Base-by-base conservation (phyloP, 2,329 filamentous ascomycete genomes). In the Pestalotiopsis fici region DNA sequence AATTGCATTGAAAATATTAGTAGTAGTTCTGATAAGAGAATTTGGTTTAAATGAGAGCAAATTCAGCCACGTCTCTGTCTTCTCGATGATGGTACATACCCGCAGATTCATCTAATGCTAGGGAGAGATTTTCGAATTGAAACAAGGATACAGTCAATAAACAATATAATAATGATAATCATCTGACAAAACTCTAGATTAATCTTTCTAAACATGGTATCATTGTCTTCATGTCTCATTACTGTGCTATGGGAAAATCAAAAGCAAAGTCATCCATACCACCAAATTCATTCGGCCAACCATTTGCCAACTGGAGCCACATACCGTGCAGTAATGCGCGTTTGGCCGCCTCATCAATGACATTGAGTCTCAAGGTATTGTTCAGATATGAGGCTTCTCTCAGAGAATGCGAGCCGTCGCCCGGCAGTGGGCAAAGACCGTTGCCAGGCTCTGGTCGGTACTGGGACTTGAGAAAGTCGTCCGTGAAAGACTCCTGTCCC, bases 221-320 rank as follows among this genome's bases (percentile, higher is more conserved):
- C 31, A 35, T 7, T 35, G 31, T 35, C 6, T n/a, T 35, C 31
- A 35, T 35, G 11, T 50, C 43, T 50, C 57, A n/a, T 60, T 13
- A 60, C 28, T 60, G 57, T 23, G 63, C 63, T n/a, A 65, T 35
- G 1, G 63, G 63, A 47, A 65, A 65, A 1, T 65, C 63, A 39
- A 65, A 54, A 2, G 27, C 15, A 18, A 65, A 65, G 9, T 65
- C 63, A 23, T 65, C 63, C 63, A 65, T 65, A 15, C 63, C 63
- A 0, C 63, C 54, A 6, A 65, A 65, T n/a, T 65, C 63, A 37
- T 65, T 65, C n/a, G 63, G 63, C 63, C 63, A 65, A 6, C 63
- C 63, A 65, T 59, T 65, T n/a, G 63, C 63, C 37, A 65, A 43
- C 31, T 65, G 63, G 5, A 65, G 25, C 63, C 63, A 65, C 63